Evolutionary conservation across 1,284 basidiomycete genomes (phyloP).

Genomic region (Ceratobasidium sp.): DNA sequence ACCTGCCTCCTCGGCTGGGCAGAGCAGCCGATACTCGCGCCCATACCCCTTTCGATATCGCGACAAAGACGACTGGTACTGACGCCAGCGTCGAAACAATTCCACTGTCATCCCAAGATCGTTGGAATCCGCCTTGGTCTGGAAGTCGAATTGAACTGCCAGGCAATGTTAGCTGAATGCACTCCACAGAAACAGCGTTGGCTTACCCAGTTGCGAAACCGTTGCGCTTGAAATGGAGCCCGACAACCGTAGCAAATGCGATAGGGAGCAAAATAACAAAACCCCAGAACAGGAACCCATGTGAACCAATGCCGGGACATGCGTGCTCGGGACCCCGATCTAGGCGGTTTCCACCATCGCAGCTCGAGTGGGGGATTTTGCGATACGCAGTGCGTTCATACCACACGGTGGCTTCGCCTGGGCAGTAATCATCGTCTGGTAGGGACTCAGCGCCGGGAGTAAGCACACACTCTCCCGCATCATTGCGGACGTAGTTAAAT

Average conservation of each 20-base stretch:
- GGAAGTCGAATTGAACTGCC: constrained; percentile 81
- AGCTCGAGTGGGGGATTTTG: constrained; percentile 86
- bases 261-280: constrained; percentile 79
- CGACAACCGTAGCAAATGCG: constrained; percentile 75
- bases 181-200: constrained; percentile 42
- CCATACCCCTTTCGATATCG: constrained; percentile 68
- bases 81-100: constrained; percentile 77
- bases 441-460: constrained; percentile 73
- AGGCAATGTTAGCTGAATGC: not conserved
- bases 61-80: constrained; percentile 80
- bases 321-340: constrained; percentile 77
- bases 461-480: constrained; percentile 76
- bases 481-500: constrained; percentile 85
- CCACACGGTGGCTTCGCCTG: constrained; percentile 77
- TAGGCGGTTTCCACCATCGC: constrained; percentile 76
- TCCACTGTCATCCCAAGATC: constrained; percentile 60
- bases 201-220: constrained; percentile 52
- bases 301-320: constrained; percentile 80
- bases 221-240: constrained; percentile 80
- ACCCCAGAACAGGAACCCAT: constrained; percentile 84
- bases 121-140: constrained; percentile 59
- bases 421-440: constrained; percentile 69
- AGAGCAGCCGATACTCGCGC: constrained; percentile 57
- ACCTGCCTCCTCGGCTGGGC: constrained; percentile 54
- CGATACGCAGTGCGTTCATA: constrained; percentile 91